Evolutionary conservation across 257 asterid species (phyloP), one percentile per base, ranked within the genome.

Genomic region (Scutellaria barbata): DNA sequence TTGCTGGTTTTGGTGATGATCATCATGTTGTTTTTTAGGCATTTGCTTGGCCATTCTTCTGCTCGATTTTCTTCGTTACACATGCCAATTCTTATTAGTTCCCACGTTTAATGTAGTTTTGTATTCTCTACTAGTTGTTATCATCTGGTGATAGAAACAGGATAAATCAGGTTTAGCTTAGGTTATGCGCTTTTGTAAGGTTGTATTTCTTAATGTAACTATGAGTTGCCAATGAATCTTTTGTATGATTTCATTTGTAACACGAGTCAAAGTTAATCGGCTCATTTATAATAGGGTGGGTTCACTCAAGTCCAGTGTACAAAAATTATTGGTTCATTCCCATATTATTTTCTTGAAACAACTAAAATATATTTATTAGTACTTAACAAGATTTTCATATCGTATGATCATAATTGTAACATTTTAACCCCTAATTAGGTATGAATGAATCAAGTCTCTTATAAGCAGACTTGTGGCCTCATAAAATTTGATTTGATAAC

Each of bases 1-100:
- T 77, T 81, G 72, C 68, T 92, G 96, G 98, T 86, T 86, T 78
- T 89, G 98, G 98, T 92, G 88, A 92, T 55, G 59, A 54, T 35
- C 20, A 25, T 58, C 1, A 18, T 9, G 16, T 30, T 30, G 33
- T 56, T 59, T 47, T 5, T 68, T 39, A 20, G 55, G 74, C 68
- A 68, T 47, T 75, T 51, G n/a, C 58, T 16, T 53, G 66, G 14
- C 62, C 72, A 62, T 22, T 67, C 61, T 74, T 72, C 80, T 58
- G 55, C 72, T 73, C n/a, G 4, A 8, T 46, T 60, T 47, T 33
- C 50, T 61, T 22, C 37, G 66, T 18, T 62, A 37, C 55, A 57
- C 42, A 42, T 16, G 30, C 77, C 30, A 39, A 25, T 59, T 64
- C 77, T 55, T 56, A 56, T 25, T 40, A 61, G 50, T 48, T 55